These are phyloP conservation scores for Clavaria fumosa DNA, from an alignment of 768 basidiomycete genomes.

Conservation along the genomic window DNA sequence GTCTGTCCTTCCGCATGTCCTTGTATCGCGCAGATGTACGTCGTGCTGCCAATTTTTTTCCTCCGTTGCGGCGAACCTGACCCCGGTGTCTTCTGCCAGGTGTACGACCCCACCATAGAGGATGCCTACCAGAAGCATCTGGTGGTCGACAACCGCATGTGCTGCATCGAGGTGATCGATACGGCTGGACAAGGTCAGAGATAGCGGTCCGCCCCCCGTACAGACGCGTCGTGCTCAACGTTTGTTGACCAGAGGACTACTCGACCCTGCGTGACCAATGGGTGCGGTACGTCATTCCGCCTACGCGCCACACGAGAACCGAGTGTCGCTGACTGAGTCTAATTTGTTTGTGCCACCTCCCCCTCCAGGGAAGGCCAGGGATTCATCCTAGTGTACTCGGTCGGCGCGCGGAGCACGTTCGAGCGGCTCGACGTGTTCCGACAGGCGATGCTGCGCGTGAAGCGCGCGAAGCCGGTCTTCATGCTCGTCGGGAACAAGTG, in stretches of 20 bases:
- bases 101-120: slow-evolving; percentile 97
- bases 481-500: slow-evolving; percentile 95
- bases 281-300: slow-evolving; percentile 63
- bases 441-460: slow-evolving; percentile 79
- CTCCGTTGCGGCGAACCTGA: too few relatives aligned
- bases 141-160: slow-evolving; percentile 89
- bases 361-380: slow-evolving; percentile 78
- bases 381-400: slow-evolving; percentile 95
- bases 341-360: slow-evolving; percentile 7
- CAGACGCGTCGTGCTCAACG: background rate
- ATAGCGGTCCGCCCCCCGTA: slow-evolving; percentile 8
- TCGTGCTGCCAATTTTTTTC: too few relatives aligned
- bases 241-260: slow-evolving; percentile 64
- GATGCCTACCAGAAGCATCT: slow-evolving; percentile 94
- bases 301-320: too few relatives aligned
- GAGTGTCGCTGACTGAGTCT: too few relatives aligned
- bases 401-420: slow-evolving; percentile 85
- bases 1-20: too few relatives aligned
- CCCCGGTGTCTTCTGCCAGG: slow-evolving; percentile 33
- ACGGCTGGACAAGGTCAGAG: slow-evolving; percentile 94
- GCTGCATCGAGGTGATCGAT: slow-evolving; percentile 93
- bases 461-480: slow-evolving; percentile 72
- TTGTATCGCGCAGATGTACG: too few relatives aligned
- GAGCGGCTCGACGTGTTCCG: slow-evolving; percentile 83
- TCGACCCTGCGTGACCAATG: slow-evolving; percentile 94